These are phyloP conservation scores for Clohesyomyces aquaticus DNA, from an alignment of 495 filamentous ascomycete species.

Conservation along the genomic window DNA sequence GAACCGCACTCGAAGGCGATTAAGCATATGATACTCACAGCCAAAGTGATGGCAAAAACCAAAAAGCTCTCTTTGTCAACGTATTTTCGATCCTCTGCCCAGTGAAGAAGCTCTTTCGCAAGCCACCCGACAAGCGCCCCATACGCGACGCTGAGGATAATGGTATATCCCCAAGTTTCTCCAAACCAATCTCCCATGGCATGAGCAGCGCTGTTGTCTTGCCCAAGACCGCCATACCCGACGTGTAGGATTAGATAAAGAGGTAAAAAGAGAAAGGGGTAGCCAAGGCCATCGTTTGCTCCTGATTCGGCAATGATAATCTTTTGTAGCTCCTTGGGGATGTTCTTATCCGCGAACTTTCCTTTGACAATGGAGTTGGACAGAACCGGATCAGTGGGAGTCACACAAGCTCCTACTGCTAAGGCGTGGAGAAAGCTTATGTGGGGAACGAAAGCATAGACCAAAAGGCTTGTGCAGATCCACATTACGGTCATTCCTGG, in stretches of 20 bases:
- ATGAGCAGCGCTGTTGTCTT: slow-evolving; percentile 60
- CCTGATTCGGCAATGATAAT: slow-evolving; percentile 91
- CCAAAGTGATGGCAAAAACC: slow-evolving; percentile 83
- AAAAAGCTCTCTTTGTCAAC: slow-evolving; percentile 91
- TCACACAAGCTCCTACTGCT: slow-evolving; percentile 80
- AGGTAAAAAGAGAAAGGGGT: slow-evolving; percentile 85
- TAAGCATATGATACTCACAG: slow-evolving; percentile 54
- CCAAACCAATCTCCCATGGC: slow-evolving; percentile 84
- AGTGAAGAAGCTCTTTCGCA: slow-evolving; percentile 79
- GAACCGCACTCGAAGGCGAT: neutral
- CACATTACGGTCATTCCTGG: slow-evolving; percentile 91
- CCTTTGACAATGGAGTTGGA: slow-evolving; percentile 92
- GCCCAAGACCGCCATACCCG: slow-evolving; percentile 60
- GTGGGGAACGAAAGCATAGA: slow-evolving; percentile 78
- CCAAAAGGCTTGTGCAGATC: slow-evolving; percentile 74
- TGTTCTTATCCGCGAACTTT: slow-evolving; percentile 88
- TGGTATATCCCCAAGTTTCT: slow-evolving; percentile 84
- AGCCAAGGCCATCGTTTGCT: slow-evolving; percentile 91
- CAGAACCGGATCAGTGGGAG: slow-evolving; percentile 88
- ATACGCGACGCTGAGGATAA: slow-evolving; percentile 78
- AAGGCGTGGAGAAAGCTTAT: slow-evolving; percentile 76
- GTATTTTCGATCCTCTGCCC: slow-evolving; percentile 78
- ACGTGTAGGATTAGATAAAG: slow-evolving; percentile 82
- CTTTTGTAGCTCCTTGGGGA: slow-evolving; percentile 77
- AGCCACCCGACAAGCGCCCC: slow-evolving; percentile 78